A percentile compares a stretch with the other conserved stretches of the same genome.
phyloP scores from a whole-genome alignment of 257 asterid species.

The Fraxinus cuspidata region DNA sequence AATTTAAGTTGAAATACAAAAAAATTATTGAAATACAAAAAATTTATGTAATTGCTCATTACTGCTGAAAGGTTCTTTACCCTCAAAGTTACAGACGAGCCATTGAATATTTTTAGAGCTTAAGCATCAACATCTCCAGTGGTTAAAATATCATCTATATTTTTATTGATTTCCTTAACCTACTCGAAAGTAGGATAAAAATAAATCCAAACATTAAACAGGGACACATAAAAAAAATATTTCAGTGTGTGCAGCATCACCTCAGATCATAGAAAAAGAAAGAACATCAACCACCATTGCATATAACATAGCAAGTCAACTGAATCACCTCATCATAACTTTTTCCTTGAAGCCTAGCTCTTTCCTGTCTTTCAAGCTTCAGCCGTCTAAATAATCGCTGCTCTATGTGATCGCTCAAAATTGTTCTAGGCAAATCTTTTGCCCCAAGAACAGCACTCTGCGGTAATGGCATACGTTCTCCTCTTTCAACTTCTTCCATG shows the following conservation, averaged over 20 bases:
- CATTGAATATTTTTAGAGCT: background rate
- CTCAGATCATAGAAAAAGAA: constrained; percentile 2
- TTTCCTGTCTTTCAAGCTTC: constrained; percentile 65
- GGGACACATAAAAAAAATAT: constrained; percentile 7
- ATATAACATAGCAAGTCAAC: constrained; percentile 16
- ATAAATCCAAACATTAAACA: background rate
- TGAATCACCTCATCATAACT: constrained; percentile 53
- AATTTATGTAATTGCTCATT: background rate
- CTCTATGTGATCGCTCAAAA: constrained; percentile 70
- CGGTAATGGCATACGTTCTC: constrained; percentile 61
- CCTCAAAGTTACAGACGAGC: background rate
- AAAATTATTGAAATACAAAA: background rate
- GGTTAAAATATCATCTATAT: background rate
- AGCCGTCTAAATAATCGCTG: constrained; percentile 45
- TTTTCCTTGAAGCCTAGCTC: constrained; percentile 55
- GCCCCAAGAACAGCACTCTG: constrained; percentile 71
- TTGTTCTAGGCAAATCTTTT: constrained; percentile 71
- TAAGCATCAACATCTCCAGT: background rate
- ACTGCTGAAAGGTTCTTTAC: background rate
- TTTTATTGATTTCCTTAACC: constrained; percentile 14
- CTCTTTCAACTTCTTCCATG: constrained; percentile 78
- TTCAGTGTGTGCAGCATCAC: background rate
- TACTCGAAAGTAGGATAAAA: background rate
- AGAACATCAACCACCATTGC: constrained; percentile 1
- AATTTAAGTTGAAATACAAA: background rate